Percentiles rank a stretch among this genome's conserved stretches.
Evolutionary conservation across 2,329 filamentous ascomycete species (phyloP).

Genomic region (Lecanoromycetidae sp.): DNA sequence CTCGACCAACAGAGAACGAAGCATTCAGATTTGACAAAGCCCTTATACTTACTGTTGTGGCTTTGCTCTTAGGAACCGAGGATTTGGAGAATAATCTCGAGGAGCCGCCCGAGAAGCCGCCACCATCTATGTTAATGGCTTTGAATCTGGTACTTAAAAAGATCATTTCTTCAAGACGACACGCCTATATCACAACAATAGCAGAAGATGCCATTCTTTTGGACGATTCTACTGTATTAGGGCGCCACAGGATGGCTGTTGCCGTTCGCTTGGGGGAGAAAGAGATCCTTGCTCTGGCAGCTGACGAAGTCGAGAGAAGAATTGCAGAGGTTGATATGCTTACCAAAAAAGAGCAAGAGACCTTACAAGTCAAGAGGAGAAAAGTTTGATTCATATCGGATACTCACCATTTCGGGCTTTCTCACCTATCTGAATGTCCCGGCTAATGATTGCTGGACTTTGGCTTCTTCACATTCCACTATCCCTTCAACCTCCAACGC

Average conservation of each 20-base stretch:
- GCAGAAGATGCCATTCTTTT: slow-evolving; percentile 38
- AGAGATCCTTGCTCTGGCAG: slow-evolving; percentile 13
- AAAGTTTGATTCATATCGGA: neutral
- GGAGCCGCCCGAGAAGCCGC: slow-evolving; percentile 18
- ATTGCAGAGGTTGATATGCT: neutral
- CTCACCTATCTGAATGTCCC: neutral
- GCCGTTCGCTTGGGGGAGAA: slow-evolving; percentile 27
- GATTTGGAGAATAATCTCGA: slow-evolving; percentile 15
- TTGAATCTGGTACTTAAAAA: slow-evolving; percentile 27
- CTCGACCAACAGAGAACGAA: neutral
- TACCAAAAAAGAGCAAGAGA: neutral
- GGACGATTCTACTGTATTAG: slow-evolving; percentile 18
- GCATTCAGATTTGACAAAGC: slow-evolving; percentile 1
- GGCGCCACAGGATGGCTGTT: slow-evolving; percentile 21
- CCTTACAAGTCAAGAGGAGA: slow-evolving; percentile 4
- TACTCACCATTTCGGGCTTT: neutral
- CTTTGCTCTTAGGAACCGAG: neutral
- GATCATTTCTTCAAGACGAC: slow-evolving; percentile 25
- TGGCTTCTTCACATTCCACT: neutral
- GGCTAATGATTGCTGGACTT: neutral
- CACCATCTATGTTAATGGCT: slow-evolving; percentile 3
- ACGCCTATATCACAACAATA: slow-evolving; percentile 43
- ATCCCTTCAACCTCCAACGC: neutral
- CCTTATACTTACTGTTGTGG: slow-evolving; percentile 8
- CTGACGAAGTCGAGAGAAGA: slow-evolving; percentile 1